These are phyloP conservation scores for Hymenoscyphus fraxineus DNA, from an alignment of 2,329 filamentous ascomycete genomes.

Conservation along the genomic window DNA sequence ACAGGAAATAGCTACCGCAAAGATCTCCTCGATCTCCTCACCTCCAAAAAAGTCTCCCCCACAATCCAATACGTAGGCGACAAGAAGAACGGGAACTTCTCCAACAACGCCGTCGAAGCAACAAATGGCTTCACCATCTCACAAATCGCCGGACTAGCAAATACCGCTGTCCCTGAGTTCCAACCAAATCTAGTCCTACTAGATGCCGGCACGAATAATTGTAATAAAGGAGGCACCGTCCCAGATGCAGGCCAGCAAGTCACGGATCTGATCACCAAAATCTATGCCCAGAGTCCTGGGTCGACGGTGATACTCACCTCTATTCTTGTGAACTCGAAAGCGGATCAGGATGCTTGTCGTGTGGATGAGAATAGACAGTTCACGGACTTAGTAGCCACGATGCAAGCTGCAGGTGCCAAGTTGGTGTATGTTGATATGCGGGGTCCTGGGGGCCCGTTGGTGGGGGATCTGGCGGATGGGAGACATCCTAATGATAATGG, in stretches of 20 bases:
- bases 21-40: constrained; percentile 26
- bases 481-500: constrained; percentile 6
- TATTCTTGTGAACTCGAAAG: constrained; percentile 37
- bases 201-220: background rate
- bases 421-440: constrained; percentile 7
- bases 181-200: constrained; percentile 32
- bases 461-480: background rate
- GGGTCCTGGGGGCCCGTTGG: background rate
- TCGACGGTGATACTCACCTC: constrained; percentile 28
- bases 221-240: background rate
- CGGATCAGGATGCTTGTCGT: constrained; percentile 15
- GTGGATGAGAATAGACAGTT: constrained; percentile 1
- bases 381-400: background rate
- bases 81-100: constrained; percentile 30
- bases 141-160: constrained; percentile 24
- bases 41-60: constrained; percentile 9
- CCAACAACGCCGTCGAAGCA: constrained; percentile 33
- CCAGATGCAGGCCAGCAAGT: background rate
- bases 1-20: constrained; percentile 39
- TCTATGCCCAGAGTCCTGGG: background rate
- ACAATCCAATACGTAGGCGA: constrained; percentile 32
- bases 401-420: background rate
- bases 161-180: constrained; percentile 11
- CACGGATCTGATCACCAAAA: background rate
- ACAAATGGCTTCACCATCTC: constrained; percentile 31